Evolutionary conservation across 1,284 basidiomycete species (phyloP), one percentile per base, ranked within the genome.

Genomic region (Cutaneotrichosporon cutaneum): DNA sequence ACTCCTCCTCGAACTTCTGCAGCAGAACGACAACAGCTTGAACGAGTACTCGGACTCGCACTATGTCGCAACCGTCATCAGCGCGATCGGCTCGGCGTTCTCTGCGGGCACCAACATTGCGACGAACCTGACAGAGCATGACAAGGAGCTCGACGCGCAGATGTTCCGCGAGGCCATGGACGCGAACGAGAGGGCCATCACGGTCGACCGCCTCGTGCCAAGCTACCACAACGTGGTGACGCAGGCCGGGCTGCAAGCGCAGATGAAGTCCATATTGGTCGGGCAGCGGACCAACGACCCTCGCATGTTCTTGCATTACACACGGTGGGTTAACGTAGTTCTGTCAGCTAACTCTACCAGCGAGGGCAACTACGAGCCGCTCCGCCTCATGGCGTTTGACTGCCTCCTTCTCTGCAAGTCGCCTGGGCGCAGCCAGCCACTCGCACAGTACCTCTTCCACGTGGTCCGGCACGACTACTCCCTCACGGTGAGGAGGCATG

Each of bases 191-290:
- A 85, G 95, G 36, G 94, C 94, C 76, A 88, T 93, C 64, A 92
- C 88, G 67, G 92, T 98, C 85, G 96, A 99, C 77, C 85, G 93
- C 60, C 83, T 99, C 18, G 94, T 99, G 59, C 92, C 96, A 3
- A 96, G 94, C 4, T 89, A 88, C 63, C 93, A 97, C 73, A 99
- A 99, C 72, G 87, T 94, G 26, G 88, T 99, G 44, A 94, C 94
- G 0, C 84, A 93, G 58, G 92, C 95, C 32, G 88, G 88, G 4
- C 81, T 97, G 56, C 90, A 94, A 85, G 93, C 92, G 71, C 87
- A 92, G 72, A 82, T 93, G 73, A 85, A 92, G 65, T 81, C 93
- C 61, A 89, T 87, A 62, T 81, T 91, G 61, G 88, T 90, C 0
- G 88, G 88, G 71, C 84, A 96, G 56, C 85, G 92, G 58, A 88